Base-by-base conservation (phyloP, 2,329 filamentous ascomycete species). In the Ophiostoma pallidulum region DNA sequence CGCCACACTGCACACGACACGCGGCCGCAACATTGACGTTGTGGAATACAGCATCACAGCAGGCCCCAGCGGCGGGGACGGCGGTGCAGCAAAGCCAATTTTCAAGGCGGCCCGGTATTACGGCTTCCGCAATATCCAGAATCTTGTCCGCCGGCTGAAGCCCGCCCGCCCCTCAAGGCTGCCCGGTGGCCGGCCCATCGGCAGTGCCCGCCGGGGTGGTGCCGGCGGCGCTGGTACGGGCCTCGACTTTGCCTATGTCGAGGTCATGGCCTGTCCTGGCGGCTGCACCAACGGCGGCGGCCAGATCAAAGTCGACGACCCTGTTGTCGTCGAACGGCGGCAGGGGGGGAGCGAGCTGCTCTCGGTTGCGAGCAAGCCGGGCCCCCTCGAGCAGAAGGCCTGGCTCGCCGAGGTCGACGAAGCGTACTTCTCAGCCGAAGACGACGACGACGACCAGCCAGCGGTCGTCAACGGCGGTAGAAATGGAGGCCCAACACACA, bases 191-290 rank as follows among this genome's bases (percentile, higher is more conserved):
- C 82, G 73, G 52, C 73, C 75, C 0, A 72, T 77, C 39, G 77
- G 73, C 2, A 74, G 71, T 45, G 75, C 69, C 37, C 74, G 75
- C 49, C 75, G 71, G 6, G 47, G 39, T 12, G 48, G 39, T 22
- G 49, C 46, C 5, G 50, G 50, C 8, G 52, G 71, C 70, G 6
- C 68, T 64, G 14, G 76, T 68, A 62, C 64, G 16, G 64, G 67
- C 5, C 65, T 77, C 7, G 87, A 95, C 31, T 90, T 90, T 62
- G 77, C 84, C n/a, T 97, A 94, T 65, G 86, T 97, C 24, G 92
- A 98, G 66, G 92, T 98, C 50, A 98, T 98, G 92, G 92, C 92
- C 13, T 98, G 92, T 64, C 92, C 92, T 0, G 92, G 92, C n/a
- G 92, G 92, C 3, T 98, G 92, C 68, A 98, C 92, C 47, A 98